phyloP scores from a whole-genome alignment of 805 yeast genomes.

The Hermanozyma aechmeae region DNA sequence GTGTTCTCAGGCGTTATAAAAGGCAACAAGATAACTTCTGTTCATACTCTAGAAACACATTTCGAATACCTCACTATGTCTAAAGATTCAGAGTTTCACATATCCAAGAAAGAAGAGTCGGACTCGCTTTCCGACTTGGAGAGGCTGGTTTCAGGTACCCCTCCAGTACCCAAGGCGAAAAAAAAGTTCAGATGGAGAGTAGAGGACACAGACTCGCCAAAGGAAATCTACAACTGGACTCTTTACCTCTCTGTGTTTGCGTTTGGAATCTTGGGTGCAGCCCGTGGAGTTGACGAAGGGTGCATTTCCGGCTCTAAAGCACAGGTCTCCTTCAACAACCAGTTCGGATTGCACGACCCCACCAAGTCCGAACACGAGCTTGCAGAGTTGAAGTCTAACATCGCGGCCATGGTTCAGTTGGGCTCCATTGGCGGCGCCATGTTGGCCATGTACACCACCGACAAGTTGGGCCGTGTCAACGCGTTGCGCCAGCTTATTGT shows the following conservation, averaged over 20 bases:
- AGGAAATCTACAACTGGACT: constrained; percentile 37
- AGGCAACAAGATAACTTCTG: too few relatives aligned
- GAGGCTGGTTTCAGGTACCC: too few relatives aligned
- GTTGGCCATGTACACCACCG: constrained; percentile 39
- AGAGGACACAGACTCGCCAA: constrained; percentile 26
- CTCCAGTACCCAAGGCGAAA: too few relatives aligned
- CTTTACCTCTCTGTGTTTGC: constrained; percentile 36
- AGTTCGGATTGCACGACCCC: constrained; percentile 37
- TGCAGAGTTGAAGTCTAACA: constrained; percentile 44
- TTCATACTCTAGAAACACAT: too few relatives aligned
- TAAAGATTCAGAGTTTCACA: too few relatives aligned
- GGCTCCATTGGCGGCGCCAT: constrained; percentile 48
- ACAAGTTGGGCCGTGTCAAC: constrained; percentile 42
- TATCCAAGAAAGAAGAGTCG: too few relatives aligned
- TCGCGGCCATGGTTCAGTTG: constrained; percentile 49
- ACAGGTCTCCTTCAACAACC: constrained; percentile 30
- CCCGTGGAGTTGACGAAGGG: constrained; percentile 54
- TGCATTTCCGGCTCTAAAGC: constrained; percentile 36
- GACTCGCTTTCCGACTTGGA: too few relatives aligned
- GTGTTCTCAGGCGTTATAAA: too few relatives aligned
- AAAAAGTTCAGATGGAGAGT: constrained; percentile 15
- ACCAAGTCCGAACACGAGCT: constrained; percentile 20
- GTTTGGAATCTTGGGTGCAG: constrained; percentile 48
- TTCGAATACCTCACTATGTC: too few relatives aligned
- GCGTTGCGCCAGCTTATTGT: constrained; percentile 35